These are phyloP conservation scores for Selaginella moellendorffii DNA, from an alignment of 75 land plant genomes.

Conservation along the genomic window DNA sequence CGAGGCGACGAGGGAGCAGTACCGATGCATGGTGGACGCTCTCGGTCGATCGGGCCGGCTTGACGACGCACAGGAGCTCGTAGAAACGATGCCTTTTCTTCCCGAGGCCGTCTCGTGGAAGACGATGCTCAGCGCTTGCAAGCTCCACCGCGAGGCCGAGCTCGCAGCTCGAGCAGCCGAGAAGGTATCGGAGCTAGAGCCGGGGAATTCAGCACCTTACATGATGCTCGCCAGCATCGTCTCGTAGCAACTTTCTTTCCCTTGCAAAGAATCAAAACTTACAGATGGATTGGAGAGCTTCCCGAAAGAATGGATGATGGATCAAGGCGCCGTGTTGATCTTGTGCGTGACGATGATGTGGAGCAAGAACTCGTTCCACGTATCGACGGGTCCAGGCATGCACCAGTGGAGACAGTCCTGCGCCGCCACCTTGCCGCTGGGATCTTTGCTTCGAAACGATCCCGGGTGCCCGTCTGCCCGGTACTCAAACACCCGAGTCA, in stretches of 20 bases:
- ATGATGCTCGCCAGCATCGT: not conserved
- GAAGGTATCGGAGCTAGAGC: not conserved
- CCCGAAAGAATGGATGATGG: too few species aligned
- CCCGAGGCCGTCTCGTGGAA: constrained; percentile 1
- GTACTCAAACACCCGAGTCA: constrained; percentile 43
- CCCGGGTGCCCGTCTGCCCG: constrained; percentile 94
- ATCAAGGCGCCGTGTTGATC: too few species aligned
- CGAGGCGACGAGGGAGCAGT: not conserved
- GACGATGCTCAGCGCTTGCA: not conserved
- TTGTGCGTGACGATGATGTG: too few species aligned
- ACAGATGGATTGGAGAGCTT: too few species aligned
- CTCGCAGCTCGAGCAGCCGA: not conserved
- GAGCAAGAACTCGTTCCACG: constrained; percentile 75
- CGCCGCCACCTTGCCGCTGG: constrained; percentile 61
- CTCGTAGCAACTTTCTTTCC: too few species aligned
- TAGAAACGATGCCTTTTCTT: not conserved
- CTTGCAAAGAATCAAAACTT: too few species aligned
- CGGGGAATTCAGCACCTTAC: not conserved
- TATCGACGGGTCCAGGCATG: constrained; percentile 97
- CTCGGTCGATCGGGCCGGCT: not conserved
- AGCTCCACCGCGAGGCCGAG: not conserved
- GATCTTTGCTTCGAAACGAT: constrained; percentile 61
- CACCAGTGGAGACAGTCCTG: constrained; percentile 99
- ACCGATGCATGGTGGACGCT: not conserved
- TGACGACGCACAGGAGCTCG: not conserved